These are phyloP conservation scores for Boletus sp. DNA, from an alignment of 1,284 basidiomycete genomes.

Conservation along the genomic window DNA sequence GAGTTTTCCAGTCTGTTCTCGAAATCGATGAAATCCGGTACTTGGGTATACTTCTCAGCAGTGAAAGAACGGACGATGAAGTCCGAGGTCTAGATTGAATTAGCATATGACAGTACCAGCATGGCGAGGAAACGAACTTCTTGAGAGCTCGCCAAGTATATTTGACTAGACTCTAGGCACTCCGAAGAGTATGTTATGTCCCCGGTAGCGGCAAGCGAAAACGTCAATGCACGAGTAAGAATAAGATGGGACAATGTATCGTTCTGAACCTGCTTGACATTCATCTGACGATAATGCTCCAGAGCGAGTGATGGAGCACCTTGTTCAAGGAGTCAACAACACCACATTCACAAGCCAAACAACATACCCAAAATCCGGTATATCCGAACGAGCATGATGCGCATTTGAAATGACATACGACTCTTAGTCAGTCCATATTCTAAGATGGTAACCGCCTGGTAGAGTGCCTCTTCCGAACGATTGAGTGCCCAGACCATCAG, in stretches of 20 bases:
- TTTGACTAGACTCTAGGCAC: constrained; percentile 72
- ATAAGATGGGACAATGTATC: constrained; percentile 82
- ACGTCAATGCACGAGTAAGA: constrained; percentile 73
- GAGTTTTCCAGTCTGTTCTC: constrained; percentile 77
- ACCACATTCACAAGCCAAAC: neutral
- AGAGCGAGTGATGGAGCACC: constrained; percentile 66
- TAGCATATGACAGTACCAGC: constrained; percentile 3
- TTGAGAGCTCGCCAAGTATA: constrained; percentile 71
- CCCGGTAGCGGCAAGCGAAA: constrained; percentile 66
- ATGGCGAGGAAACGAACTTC: constrained; percentile 46
- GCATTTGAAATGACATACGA: constrained; percentile 72
- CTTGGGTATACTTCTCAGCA: constrained; percentile 78
- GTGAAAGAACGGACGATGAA: constrained; percentile 74
- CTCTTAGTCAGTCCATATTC: constrained; percentile 73
- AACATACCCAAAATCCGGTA: constrained; percentile 69
- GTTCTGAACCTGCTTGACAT: constrained; percentile 77
- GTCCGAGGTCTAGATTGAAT: constrained; percentile 60
- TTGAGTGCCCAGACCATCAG: constrained; percentile 61
- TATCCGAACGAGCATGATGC: constrained; percentile 70
- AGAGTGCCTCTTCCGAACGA: constrained; percentile 54
- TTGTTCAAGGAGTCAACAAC: constrained; percentile 28
- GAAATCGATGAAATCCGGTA: constrained; percentile 76
- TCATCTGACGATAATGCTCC: constrained; percentile 72
- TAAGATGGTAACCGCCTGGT: constrained; percentile 58
- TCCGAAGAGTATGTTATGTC: constrained; percentile 69